Conservation (phyloP, 192 early-diverging fungal species). For the Entomortierella lignicola region DNA sequence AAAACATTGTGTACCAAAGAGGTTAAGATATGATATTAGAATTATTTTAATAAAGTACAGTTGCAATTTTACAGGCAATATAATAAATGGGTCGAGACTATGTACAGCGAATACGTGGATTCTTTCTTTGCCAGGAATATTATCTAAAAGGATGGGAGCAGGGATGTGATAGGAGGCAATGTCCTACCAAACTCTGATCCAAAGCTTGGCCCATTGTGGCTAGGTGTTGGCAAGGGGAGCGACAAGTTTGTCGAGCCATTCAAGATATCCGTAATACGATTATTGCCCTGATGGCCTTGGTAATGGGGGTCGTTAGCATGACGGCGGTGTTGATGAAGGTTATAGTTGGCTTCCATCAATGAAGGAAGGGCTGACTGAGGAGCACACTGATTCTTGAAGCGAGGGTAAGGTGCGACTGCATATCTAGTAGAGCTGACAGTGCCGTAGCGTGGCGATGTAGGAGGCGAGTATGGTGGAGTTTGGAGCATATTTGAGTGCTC, state of each 20-base stretch:
- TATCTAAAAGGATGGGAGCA: conserved; percentile 47
- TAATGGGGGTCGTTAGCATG: conserved; percentile 16
- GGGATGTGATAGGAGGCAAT: conserved; percentile 48
- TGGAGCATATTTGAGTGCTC: conserved; percentile 32
- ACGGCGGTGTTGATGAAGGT: conserved; percentile 50
- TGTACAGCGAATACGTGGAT: too few relatives aligned
- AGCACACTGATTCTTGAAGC: conserved; percentile 34
- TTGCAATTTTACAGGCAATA: too few relatives aligned
- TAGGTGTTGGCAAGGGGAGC: conserved; percentile 40
- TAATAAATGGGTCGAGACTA: too few relatives aligned
- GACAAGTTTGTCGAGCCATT: conserved; percentile 52
- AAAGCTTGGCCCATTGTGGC: conserved; percentile 14
- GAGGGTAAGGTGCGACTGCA: conserved; percentile 48
- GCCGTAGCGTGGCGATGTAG: conserved; percentile 47
- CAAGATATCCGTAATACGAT: conserved; percentile 48
- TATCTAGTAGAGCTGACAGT: conserved; percentile 38
- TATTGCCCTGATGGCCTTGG: conserved; percentile 20
- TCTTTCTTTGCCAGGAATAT: neutral
- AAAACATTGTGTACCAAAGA: too few relatives aligned
- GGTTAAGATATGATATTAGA: too few relatives aligned
- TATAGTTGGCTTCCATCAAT: conserved; percentile 48
- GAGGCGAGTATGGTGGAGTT: conserved; percentile 51
- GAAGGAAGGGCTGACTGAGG: conserved; percentile 28
- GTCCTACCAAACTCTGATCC: conserved; percentile 49
- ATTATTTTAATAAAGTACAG: too few relatives aligned